These are phyloP conservation scores for Kuraishia cidri DNA, from an alignment of 805 yeast species.

Conservation along the genomic window DNA sequence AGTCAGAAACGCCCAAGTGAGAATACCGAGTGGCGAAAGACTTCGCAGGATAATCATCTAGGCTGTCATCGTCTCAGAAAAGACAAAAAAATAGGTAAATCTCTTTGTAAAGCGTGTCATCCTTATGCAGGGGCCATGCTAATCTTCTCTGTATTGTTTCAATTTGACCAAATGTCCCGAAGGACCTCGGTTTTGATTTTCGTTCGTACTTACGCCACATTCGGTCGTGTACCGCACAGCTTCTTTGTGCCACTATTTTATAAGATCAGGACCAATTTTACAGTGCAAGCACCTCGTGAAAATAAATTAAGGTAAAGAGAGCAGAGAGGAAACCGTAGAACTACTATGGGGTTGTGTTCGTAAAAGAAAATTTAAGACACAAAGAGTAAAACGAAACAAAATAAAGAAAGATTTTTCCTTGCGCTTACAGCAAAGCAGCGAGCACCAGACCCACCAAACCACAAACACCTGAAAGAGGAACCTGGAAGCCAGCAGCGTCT, in stretches of 20 bases:
- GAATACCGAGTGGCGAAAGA: no score
- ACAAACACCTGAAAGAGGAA: not conserved
- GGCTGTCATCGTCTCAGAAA: no score
- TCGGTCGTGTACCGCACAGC: not conserved
- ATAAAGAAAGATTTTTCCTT: not conserved
- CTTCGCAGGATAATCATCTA: no score
- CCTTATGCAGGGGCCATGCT: slow-evolving; percentile 99
- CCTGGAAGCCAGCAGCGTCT: not conserved
- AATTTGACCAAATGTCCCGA: slow-evolving; percentile 97
- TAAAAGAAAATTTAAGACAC: no score
- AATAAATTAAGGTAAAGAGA: no score
- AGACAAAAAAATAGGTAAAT: slow-evolving; percentile 76
- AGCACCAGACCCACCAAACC: not conserved
- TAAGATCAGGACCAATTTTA: no score
- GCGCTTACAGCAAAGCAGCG: not conserved
- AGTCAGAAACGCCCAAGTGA: no score
- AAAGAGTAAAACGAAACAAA: no score
- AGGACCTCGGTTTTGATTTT: slow-evolving; percentile 25
- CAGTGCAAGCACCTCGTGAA: no score
- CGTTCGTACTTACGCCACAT: not conserved
- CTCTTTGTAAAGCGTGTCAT: slow-evolving; percentile 99
- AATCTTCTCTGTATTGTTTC: slow-evolving; percentile 99
- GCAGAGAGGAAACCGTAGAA: no score
- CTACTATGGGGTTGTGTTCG: no score
- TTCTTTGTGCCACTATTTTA: no score